Conservation (phyloP, 768 basidiomycete genomes). For the Phlebiopsis gigantea region DNA sequence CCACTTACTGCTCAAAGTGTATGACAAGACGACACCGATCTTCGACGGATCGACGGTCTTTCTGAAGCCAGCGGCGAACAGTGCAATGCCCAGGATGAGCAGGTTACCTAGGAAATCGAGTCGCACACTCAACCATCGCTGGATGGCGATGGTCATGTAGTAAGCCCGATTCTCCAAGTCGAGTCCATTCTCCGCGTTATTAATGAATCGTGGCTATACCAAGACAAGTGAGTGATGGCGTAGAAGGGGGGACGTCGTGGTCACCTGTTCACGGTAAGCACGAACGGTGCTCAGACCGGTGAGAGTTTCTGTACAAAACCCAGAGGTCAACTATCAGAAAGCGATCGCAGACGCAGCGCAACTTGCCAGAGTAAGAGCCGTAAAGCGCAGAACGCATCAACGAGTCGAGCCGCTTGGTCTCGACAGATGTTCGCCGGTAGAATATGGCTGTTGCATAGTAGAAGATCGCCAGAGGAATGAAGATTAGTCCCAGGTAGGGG, state of each 20-base stretch:
- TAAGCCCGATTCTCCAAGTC: slow-evolving; percentile 61
- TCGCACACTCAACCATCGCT: slow-evolving; percentile 58
- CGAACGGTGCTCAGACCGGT: slow-evolving; percentile 62
- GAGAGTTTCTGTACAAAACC: slow-evolving; percentile 41
- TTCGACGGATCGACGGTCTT: slow-evolving; percentile 51
- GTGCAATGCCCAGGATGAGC: slow-evolving; percentile 62
- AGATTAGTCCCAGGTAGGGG: slow-evolving; percentile 58
- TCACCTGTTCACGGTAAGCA: slow-evolving; percentile 45
- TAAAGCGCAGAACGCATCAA: slow-evolving; percentile 55
- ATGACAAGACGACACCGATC: slow-evolving; percentile 38
- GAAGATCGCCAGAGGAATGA: slow-evolving; percentile 45
- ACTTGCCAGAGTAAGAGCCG: slow-evolving; percentile 49
- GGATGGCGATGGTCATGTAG: slow-evolving; percentile 59
- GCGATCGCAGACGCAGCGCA: not conserved
- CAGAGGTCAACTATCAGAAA: not conserved
- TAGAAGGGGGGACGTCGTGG: slow-evolving; percentile 24
- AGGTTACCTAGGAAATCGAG: slow-evolving; percentile 64
- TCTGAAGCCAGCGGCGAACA: slow-evolving; percentile 64
- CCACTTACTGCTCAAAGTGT: slow-evolving; percentile 37
- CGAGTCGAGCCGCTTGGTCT: slow-evolving; percentile 62
- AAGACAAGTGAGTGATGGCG: not conserved
- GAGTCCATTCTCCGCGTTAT: slow-evolving; percentile 45
- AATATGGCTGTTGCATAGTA: slow-evolving; percentile 51
- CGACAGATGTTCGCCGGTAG: slow-evolving; percentile 58
- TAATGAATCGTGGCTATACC: slow-evolving; percentile 36